These are phyloP conservation scores for Geotrichum carabidarum DNA, from an alignment of 1,139 yeast species.

Conservation along the genomic window DNA sequence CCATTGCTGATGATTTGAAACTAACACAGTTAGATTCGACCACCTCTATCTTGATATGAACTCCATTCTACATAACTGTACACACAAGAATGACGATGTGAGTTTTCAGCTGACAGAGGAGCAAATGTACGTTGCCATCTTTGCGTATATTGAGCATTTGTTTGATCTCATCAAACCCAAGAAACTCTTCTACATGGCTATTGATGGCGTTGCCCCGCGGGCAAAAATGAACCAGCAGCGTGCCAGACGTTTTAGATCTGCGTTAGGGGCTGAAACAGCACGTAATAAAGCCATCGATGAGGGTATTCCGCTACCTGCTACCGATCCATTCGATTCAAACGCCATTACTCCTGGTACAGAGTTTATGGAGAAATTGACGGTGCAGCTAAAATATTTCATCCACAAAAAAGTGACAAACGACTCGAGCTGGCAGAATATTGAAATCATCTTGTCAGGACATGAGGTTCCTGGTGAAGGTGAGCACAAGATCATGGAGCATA, in stretches of 20 bases:
- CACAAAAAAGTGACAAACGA: conserved; percentile 81
- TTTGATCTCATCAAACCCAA: conserved; percentile 84
- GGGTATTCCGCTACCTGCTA: conserved; percentile 59
- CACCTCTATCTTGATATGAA: conserved; percentile 95
- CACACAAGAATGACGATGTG: conserved; percentile 61
- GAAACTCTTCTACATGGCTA: conserved; percentile 90
- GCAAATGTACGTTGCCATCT: conserved; percentile 88
- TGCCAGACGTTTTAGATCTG: conserved; percentile 91
- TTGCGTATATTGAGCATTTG: conserved; percentile 89
- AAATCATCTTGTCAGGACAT: conserved; percentile 85
- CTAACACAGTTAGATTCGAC: conserved; percentile 50
- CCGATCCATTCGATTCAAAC: conserved; percentile 69
- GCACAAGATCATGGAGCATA: conserved; percentile 93
- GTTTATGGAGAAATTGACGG: conserved; percentile 85
- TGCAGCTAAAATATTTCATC: conserved; percentile 81
- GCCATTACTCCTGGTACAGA: conserved; percentile 99
- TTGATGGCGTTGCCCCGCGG: conserved; percentile 98
- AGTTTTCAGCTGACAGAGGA: conserved; percentile 62
- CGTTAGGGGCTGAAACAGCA: conserved; percentile 79
- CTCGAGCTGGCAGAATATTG: conserved; percentile 84
- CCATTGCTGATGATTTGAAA: not conserved
- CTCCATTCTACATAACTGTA: conserved; percentile 73
- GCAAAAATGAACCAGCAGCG: conserved; percentile 99
- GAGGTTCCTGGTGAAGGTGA: conserved; percentile 99
- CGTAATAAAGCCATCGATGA: conserved; percentile 56